Evolutionary conservation across 2,329 filamentous ascomycete genomes (phyloP).

Genomic region (Gaeumannomyces sp.): DNA sequence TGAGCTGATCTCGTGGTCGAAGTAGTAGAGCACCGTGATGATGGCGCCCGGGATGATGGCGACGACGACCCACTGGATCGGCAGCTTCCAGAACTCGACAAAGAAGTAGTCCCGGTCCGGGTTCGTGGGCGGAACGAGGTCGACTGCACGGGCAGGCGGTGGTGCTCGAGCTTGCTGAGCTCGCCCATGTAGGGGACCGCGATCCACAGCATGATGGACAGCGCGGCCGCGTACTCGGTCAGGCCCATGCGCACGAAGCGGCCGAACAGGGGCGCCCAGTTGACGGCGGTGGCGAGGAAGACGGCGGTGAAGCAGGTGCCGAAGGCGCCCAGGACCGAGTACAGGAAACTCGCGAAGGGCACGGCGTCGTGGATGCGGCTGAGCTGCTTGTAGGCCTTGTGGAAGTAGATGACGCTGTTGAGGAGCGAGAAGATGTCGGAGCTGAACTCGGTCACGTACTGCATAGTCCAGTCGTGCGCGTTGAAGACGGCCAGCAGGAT

Average conservation of each 20-base stretch:
- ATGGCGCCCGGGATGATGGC: constrained; percentile 57
- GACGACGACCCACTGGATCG: constrained; percentile 52
- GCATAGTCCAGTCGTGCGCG: constrained; percentile 65
- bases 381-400: constrained; percentile 60
- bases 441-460: constrained; percentile 61
- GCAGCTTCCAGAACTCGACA: constrained; percentile 57
- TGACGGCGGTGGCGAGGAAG: constrained; percentile 53
- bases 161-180: constrained; percentile 50
- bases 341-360: constrained; percentile 57
- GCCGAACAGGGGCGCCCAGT: constrained; percentile 56
- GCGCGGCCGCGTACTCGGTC: constrained; percentile 59
- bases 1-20: constrained; percentile 64
- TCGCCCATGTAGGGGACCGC: constrained; percentile 57
- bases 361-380: constrained; percentile 50
- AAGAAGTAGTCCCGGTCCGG: constrained; percentile 51
- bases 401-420: constrained; percentile 63
- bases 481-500: constrained; percentile 59
- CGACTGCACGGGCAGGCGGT: constrained; percentile 48
- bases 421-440: constrained; percentile 61
- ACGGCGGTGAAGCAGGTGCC: constrained; percentile 59
- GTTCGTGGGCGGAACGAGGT: constrained; percentile 45
- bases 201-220: constrained; percentile 60
- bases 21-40: constrained; percentile 63
- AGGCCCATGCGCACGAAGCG: constrained; percentile 55
- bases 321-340: constrained; percentile 56